Base-by-base conservation (phyloP, 805 yeast genomes). In the Cyberlindnera galapagoensis region DNA sequence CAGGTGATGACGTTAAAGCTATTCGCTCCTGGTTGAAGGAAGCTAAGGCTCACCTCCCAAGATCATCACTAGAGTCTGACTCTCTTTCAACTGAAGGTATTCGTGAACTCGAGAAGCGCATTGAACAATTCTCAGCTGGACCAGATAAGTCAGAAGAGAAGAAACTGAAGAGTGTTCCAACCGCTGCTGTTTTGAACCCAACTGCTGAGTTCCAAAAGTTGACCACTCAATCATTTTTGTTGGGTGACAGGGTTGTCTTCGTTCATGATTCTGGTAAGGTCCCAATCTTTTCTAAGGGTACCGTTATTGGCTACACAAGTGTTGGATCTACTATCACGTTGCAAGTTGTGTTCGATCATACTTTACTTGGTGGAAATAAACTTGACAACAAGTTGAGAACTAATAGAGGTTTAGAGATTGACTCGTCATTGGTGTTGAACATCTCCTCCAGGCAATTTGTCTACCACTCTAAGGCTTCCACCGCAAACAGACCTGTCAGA, bases 231-330 rank as follows among this genome's bases (percentile, higher is more conserved):
- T 60, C 67, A 28, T 92, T 92, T 53, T 69, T 71, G 18, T 65
- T 92, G 15, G 98, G 98, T 47, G 97, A 92, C 51, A 73, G 98
- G 39, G 85, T 92, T 19, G 71, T 83, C 16, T 87, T 84, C 44
- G 82, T 86, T 15, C 80, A 81, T 46, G 83, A 79, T 46, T 76
- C 83, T 16, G 97, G 97, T 31, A 86, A 84, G 51, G 95, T 88
- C 11, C 95, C 96, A 18, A 59, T 79, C 35, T 86, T 81, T 52
- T 70, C 84, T 17, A 81, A 81, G 49, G 99, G 99, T 54, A 87
- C 96, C 1, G 94, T 92, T 34, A 80, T 84, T 30, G 80, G 82
- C 7, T 85, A 84, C 25, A 68, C 74, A 21, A 73, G 77, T 44
- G 67, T 74, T 21, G 72, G 74, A 8, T 49, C 61, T n/a, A 59